Evolutionary conservation across 768 basidiomycete genomes (phyloP).

Genomic region (Russula emetica): DNA sequence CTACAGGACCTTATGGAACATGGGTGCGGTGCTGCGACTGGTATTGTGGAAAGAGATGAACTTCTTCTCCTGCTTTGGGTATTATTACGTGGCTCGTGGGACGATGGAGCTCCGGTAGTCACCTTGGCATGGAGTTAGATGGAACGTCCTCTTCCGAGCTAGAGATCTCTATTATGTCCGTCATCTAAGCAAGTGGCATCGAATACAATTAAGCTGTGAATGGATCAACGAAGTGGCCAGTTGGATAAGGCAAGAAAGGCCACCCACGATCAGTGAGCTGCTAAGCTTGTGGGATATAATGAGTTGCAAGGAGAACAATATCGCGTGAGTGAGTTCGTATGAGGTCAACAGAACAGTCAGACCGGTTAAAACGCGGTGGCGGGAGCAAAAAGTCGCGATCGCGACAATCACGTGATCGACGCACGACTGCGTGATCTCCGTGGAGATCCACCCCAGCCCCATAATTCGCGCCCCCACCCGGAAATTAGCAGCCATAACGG

Average conservation of each 20-base stretch:
- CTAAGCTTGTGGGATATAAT: neutral
- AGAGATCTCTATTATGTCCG: constrained; percentile 6
- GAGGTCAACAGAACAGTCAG: neutral
- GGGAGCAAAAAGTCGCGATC: neutral
- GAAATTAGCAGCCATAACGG: neutral
- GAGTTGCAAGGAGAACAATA: neutral
- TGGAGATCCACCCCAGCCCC: too few species aligned
- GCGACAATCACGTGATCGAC: neutral
- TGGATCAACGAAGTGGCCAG: neutral
- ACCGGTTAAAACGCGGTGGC: neutral
- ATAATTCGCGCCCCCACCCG: too few species aligned
- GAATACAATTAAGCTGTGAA: neutral
- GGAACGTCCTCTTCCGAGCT: constrained; percentile 10
- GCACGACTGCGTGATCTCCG: too few species aligned
- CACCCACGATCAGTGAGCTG: neutral
- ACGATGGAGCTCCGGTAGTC: neutral
- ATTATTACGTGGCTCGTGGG: neutral
- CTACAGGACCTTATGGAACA: neutral
- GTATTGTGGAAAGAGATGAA: constrained; percentile 11
- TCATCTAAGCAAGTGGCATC: neutral
- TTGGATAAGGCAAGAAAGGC: neutral
- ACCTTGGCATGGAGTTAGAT: constrained; percentile 1
- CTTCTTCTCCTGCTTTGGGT: constrained; percentile 6
- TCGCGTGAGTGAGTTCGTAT: neutral
- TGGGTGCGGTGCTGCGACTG: neutral